A percentile compares a stretch with the other conserved stretches of the same genome.
Conservation (phyloP, 352 stramenopile genomes). For the Phytophthora pinifolia region DNA sequence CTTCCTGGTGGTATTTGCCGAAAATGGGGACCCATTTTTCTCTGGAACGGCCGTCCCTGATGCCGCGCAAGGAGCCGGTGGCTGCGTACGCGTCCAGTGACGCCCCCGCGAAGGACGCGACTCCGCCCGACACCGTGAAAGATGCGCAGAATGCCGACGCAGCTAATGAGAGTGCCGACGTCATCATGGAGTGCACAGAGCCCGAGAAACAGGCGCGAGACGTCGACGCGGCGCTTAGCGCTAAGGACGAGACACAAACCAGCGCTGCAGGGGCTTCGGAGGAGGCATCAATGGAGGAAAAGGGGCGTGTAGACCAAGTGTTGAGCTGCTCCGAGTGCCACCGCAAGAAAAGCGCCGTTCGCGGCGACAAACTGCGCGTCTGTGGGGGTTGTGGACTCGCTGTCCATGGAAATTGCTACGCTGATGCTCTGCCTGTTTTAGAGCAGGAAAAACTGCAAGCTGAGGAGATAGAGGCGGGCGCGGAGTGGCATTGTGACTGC, state of each 20-base stretch:
- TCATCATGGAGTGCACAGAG: conserved; percentile 7
- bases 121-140: background rate
- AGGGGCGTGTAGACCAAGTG: background rate
- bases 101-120: conserved; percentile 3
- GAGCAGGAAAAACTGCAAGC: background rate
- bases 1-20: conserved; percentile 8
- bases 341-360: conserved; percentile 2
- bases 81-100: conserved; percentile 7
- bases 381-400: conserved; percentile 34
- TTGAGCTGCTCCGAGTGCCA: conserved; percentile 27
- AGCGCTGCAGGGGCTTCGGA: background rate
- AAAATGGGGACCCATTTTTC: conserved; percentile 22
- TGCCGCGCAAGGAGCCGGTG: conserved; percentile 16
- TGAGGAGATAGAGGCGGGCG: background rate
- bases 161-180: background rate
- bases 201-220: conserved; percentile 16
- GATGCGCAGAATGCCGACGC: conserved; percentile 5
- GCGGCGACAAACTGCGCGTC: conserved; percentile 21
- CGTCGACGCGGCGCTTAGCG: conserved; percentile 13
- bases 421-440: background rate
- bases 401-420: conserved; percentile 44
- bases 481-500: conserved; percentile 46
- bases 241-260: background rate
- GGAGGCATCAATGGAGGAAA: conserved; percentile 3
- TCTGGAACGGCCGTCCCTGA: conserved; percentile 17